Conservation (phyloP, 768 basidiomycete genomes). For the Auriscalpium vulgare region DNA sequence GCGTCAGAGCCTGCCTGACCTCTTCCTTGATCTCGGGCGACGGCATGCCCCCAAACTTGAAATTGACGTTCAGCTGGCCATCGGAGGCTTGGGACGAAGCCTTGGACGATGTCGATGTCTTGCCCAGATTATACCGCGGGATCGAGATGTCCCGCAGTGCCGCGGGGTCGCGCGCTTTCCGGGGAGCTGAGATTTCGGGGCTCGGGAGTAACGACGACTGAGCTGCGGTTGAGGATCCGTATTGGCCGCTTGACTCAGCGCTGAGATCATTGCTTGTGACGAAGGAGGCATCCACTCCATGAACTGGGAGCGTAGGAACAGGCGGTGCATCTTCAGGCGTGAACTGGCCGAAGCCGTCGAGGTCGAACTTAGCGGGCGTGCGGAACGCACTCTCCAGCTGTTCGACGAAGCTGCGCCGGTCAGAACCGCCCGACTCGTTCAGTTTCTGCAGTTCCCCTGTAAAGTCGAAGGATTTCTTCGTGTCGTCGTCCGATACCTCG, state of each 20-base stretch:
- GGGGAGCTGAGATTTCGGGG: slow-evolving; percentile 8
- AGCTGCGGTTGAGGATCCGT: neutral
- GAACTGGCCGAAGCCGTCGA: slow-evolving; percentile 36
- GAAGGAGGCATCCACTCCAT: slow-evolving; percentile 7
- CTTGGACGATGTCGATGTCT: slow-evolving; percentile 23
- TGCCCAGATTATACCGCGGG: slow-evolving; percentile 7
- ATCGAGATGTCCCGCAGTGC: neutral
- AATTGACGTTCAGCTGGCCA: slow-evolving; percentile 61
- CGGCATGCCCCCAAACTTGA: slow-evolving; percentile 62
- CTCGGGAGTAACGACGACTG: slow-evolving; percentile 8
- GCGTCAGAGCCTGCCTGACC: slow-evolving; percentile 37
- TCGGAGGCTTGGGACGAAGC: slow-evolving; percentile 41
- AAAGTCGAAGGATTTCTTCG: slow-evolving; percentile 78
- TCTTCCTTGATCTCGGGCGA: slow-evolving; percentile 12
- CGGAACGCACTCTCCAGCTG: slow-evolving; percentile 73
- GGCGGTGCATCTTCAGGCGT: slow-evolving; percentile 40
- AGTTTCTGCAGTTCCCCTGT: slow-evolving; percentile 68
- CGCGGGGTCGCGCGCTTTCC: neutral
- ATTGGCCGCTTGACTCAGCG: neutral
- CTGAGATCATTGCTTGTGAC: slow-evolving; percentile 6
- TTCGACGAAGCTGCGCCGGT: slow-evolving; percentile 71
- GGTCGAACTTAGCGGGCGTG: slow-evolving; percentile 63
- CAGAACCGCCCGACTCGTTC: slow-evolving; percentile 61
- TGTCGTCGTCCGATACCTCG: slow-evolving; percentile 48
- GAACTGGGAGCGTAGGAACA: slow-evolving; percentile 41